A percentile compares a stretch with the other conserved stretches of the same genome.
Evolutionary conservation across 2,329 filamentous ascomycete genomes (phyloP).

Genomic region (Hysterium pulicare): DNA sequence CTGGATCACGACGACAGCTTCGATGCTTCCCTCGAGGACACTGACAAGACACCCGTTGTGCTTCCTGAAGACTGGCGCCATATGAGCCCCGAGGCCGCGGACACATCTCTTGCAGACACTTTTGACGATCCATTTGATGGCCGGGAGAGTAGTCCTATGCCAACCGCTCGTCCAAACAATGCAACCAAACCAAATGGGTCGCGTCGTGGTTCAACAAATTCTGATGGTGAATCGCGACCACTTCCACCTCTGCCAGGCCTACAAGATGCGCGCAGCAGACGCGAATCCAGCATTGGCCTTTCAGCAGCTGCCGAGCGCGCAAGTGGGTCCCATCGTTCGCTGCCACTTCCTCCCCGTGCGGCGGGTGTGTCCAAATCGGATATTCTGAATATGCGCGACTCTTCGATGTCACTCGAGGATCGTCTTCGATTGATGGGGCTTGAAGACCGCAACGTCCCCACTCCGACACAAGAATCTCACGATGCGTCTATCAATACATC

Average conservation of each 20-base stretch:
- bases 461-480: slow-evolving; percentile 35
- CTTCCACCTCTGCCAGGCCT: slow-evolving; percentile 79
- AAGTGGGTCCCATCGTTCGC: slow-evolving; percentile 61
- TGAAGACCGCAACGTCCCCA: slow-evolving; percentile 42
- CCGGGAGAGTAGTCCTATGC: slow-evolving; percentile 63
- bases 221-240: slow-evolving; percentile 77
- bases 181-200: slow-evolving; percentile 42
- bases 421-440: slow-evolving; percentile 85
- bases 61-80: slow-evolving; percentile 92
- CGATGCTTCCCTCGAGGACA: slow-evolving; percentile 90
- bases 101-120: slow-evolving; percentile 51
- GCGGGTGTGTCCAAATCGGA: slow-evolving; percentile 71
- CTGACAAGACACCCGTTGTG: slow-evolving; percentile 96
- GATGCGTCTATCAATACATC: slow-evolving; percentile 12
- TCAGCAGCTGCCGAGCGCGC: slow-evolving; percentile 71
- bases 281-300: slow-evolving; percentile 60
- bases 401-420: slow-evolving; percentile 79
- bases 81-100: slow-evolving; percentile 64
- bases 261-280: slow-evolving; percentile 54
- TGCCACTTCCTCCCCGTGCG: slow-evolving; percentile 69
- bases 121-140: slow-evolving; percentile 67
- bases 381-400: slow-evolving; percentile 69
- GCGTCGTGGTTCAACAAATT: slow-evolving; percentile 70
- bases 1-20: slow-evolving; percentile 81
- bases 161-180: slow-evolving; percentile 47